A percentile compares a stretch with the other conserved stretches of the same genome.
Conservation (phyloP, 345 rosid genomes). For the Syzygium jambos region DNA sequence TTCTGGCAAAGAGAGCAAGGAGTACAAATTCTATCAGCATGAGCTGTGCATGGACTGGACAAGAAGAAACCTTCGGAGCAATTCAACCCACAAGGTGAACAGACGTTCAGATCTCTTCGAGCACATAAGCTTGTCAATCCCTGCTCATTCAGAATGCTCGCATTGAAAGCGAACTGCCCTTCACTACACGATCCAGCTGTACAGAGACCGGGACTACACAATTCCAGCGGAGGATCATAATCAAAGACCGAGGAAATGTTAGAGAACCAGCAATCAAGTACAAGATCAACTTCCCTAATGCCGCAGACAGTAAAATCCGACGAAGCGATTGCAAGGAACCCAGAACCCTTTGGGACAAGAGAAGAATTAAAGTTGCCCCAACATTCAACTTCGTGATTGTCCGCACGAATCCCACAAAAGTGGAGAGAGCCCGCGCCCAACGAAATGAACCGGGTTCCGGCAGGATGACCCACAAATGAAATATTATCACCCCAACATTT, state of each 20-base stretch:
- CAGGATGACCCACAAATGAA: constrained; percentile 22
- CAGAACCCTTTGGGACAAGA: constrained; percentile 55
- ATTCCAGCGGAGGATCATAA: constrained; percentile 73
- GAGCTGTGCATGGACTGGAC: constrained; percentile 63
- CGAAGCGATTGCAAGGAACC: constrained; percentile 80
- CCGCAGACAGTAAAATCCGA: constrained; percentile 76
- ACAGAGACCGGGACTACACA: constrained; percentile 88
- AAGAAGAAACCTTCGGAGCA: constrained; percentile 72
- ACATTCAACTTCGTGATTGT: constrained; percentile 73
- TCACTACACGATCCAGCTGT: constrained; percentile 39
- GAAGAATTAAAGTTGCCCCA: constrained; percentile 77
- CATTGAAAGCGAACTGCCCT: constrained; percentile 69
- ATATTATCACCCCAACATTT: constrained; percentile 61
- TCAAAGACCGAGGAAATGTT: constrained; percentile 31
- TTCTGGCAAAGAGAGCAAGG: constrained; percentile 92
- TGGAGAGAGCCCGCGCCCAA: constrained; percentile 67
- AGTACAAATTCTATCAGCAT: constrained; percentile 68
- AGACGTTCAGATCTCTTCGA: constrained; percentile 57
- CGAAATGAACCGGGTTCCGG: constrained; percentile 33
- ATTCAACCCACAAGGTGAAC: constrained; percentile 67
- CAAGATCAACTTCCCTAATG: constrained; percentile 74
- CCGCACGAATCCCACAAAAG: constrained; percentile 80
- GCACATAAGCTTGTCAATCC: constrained; percentile 68
- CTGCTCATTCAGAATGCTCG: constrained; percentile 68
- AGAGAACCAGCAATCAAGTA: constrained; percentile 78